Evolutionary conservation across 1,139 yeast genomes (phyloP).

Genomic region (Pichia sp.): DNA sequence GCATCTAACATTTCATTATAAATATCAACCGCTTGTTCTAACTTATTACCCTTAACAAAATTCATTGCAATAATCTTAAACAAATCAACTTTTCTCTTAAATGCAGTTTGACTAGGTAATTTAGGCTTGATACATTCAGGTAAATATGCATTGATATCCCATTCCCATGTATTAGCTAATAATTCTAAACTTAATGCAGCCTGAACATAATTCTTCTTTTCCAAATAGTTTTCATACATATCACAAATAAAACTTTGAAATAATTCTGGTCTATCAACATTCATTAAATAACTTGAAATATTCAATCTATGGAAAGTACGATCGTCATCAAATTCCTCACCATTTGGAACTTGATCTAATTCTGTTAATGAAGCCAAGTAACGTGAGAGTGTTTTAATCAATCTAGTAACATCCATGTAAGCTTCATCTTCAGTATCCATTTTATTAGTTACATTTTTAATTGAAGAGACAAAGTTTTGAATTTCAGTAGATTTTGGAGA

Average conservation of each 20-base stretch:
- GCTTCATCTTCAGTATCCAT: conserved; percentile 67
- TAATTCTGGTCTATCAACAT: conserved; percentile 74
- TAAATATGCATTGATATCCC: conserved; percentile 60
- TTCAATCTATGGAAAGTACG: conserved; percentile 75
- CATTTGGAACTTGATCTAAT: conserved; percentile 68
- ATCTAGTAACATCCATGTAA: conserved; percentile 43
- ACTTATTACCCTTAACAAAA: conserved; percentile 64
- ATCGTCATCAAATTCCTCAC: conserved; percentile 82
- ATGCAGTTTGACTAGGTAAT: conserved; percentile 73
- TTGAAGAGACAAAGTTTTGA: conserved; percentile 43
- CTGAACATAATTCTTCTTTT: conserved; percentile 63
- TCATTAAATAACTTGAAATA: conserved; percentile 69
- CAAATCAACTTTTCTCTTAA: conserved; percentile 73
- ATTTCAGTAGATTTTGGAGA: conserved; percentile 56
- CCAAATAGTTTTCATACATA: conserved; percentile 60
- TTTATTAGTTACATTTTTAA: conserved; percentile 40
- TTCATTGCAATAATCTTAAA: conserved; percentile 67
- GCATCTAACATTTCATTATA: conserved; percentile 74
- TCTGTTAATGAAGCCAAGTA: conserved; percentile 65
- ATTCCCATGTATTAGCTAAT: conserved; percentile 68
- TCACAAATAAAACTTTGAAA: conserved; percentile 73
- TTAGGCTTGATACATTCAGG: conserved; percentile 60
- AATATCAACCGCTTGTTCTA: conserved; percentile 72
- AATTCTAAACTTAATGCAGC: conserved; percentile 79
- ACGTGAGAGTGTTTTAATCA: conserved; percentile 53